Evolutionary conservation across 2,329 filamentous ascomycete species (phyloP), one percentile per base, ranked within the genome.

Genomic region (Laburnicola sp.): DNA sequence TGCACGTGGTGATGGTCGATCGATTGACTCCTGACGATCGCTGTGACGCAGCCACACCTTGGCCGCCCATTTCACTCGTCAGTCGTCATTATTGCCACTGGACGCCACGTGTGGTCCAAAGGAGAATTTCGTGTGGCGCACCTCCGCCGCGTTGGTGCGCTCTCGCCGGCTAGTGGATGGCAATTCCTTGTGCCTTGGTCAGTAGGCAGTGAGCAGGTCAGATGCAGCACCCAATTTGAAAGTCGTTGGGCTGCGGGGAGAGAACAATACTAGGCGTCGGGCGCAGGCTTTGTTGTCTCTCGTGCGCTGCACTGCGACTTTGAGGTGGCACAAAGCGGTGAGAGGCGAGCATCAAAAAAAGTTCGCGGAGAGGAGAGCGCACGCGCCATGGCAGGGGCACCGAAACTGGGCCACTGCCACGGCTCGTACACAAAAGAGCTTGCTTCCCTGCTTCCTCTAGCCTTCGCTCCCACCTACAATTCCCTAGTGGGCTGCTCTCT

Each of bases 201-300:
- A 32, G 16, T 16, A 16, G 16, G 21, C 5, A 21, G 22, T 25
- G 22, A 25, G 31, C 32, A 32, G 32, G 36, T 45, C 45, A 47
- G 50, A 31, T 41, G 50, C 44, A 27, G 45, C 40, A 16, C 27
- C 23, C 26, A 32, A 23, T 8, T 16, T 16, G n/a, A 4, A 27
- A 35, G 39, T 21, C 22, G 8, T n/a, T 3, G 11, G 25, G 36
- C 23, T 43, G 45, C 44, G 43, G 16, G 30, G 10, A 26, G 25
- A 6, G 53, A 50, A 56, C 48, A 56, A 58, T 50, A 58, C 41
- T 50, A 58, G 48, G 53, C 50, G 53, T 16, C 6, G 34, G 11
- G 45, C 37, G 16, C 27, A 10, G 22, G 39, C 49, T 55, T 55
- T 55, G 45, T 50, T 43, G 35, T 30, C 30, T 43, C 30, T 30